These are phyloP conservation scores for Torulaspora gathmanii DNA, from an alignment of 805 yeast genomes.

Conservation along the genomic window DNA sequence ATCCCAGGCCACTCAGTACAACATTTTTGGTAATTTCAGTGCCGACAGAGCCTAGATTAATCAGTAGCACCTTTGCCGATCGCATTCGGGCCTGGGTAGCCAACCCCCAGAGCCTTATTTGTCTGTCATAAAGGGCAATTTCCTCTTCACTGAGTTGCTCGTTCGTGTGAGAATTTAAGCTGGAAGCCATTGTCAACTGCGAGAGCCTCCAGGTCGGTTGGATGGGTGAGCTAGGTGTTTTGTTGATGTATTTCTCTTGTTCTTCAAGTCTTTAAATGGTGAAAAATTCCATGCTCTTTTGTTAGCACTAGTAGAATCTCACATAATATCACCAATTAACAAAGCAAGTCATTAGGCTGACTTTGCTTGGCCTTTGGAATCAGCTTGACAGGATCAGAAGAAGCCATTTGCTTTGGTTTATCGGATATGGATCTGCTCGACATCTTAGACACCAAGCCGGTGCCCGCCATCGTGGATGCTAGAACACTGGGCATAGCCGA, in stretches of 20 bases:
- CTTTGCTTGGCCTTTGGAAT: not conserved
- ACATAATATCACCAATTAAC: not conserved
- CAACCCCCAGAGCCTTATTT: conserved; percentile 92
- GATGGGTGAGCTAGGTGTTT: not conserved
- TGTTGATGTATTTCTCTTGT: not conserved
- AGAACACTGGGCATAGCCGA: conserved; percentile 39
- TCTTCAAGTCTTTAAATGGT: not conserved
- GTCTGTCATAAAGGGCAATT: conserved; percentile 88
- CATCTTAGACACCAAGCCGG: conserved; percentile 79
- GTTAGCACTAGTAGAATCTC: no score
- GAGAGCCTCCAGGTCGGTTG: not conserved
- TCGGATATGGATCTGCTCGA: conserved; percentile 61
- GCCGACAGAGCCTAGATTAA: conserved; percentile 73
- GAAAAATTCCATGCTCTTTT: not conserved
- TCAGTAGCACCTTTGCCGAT: conserved; percentile 61
- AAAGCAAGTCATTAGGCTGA: not conserved
- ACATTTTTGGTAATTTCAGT: conserved; percentile 80
- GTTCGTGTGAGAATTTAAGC: not conserved
- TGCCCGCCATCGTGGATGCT: conserved; percentile 68
- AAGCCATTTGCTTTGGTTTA: not conserved
- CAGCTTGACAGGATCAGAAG: not conserved
- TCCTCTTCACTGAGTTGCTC: conserved; percentile 53
- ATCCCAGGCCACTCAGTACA: conserved; percentile 83
- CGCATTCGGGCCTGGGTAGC: conserved; percentile 80
- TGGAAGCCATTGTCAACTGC: not conserved